Base-by-base conservation (phyloP, 2,329 filamentous ascomycete genomes). In the Macrophomina tecta region DNA sequence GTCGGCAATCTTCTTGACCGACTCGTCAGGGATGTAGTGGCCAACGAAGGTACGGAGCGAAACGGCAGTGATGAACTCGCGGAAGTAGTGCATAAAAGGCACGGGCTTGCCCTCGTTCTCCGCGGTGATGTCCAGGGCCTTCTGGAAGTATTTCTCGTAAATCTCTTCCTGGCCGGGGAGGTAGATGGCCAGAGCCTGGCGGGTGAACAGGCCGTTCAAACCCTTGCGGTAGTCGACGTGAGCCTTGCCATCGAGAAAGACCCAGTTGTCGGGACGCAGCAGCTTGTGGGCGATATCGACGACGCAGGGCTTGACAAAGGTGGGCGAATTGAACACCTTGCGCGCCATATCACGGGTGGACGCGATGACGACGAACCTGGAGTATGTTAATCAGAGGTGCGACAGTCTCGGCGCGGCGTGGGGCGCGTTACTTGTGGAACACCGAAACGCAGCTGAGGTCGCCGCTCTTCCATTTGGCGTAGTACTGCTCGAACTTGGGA, bases 211-310 rank as follows among this genome's bases (percentile, higher is more conserved):
- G 67, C 90, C 90, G 79, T 97, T 98, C 72, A 99, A 85, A 64
- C 95, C 95, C 84, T 97, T 98, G 78, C 95, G 94, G 82, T 95
- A 99, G 75, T 98, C 95, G 72, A 97, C 92, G 75, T 99, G 95
- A 46, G 89, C 89, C 82, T 94, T 96, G 75, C 95, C 95, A 76
- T 98, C 94, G 71, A 99, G 84, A 82, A 98, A 98, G 18, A 98
- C 95, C 93, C 94, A 99, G 83, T 97, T 97, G 74, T 91, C 90
- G 69, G 89, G 87, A 68, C 95, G 92, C 63, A 99, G 89, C 61
- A 99, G 91, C 83, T 98, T 98, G 81, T 93, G 90, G 23, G 95
- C 95, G 68, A 90, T 89, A 78, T 98, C 94, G 70, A 99, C 95
- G 69, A 99, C 94, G 76, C 94, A 98, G 49, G 95, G 95, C 83